phyloP scores from a whole-genome alignment of 805 yeast genomes.

The Kluyveromyces dobzhanskii region DNA sequence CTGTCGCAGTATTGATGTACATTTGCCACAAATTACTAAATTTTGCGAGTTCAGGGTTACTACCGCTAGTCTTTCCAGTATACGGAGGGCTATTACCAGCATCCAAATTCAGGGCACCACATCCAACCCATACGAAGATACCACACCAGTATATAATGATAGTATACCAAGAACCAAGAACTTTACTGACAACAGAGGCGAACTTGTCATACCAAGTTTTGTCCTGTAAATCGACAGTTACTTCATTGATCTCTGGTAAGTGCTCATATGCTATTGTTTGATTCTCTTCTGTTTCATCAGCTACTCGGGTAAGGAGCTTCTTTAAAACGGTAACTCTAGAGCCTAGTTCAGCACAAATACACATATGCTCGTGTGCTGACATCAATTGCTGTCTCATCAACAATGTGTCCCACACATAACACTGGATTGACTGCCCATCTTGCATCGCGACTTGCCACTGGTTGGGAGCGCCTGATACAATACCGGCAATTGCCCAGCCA shows the following conservation, averaged over 20 bases:
- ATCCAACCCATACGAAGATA: conserved; percentile 32
- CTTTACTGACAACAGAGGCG: conserved; percentile 18
- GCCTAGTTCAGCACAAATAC: conserved; percentile 22
- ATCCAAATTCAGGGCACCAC: conserved; percentile 27
- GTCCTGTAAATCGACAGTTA: conserved; percentile 15
- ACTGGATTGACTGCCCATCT: conserved; percentile 34
- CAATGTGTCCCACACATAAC: conserved; percentile 34
- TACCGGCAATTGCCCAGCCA: conserved; percentile 26
- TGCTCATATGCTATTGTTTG: background rate
- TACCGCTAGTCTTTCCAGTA: conserved; percentile 19
- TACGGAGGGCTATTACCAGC: conserved; percentile 22
- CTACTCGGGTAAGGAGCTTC: conserved; percentile 9
- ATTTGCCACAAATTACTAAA: conserved; percentile 35
- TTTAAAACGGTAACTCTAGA: conserved; percentile 24
- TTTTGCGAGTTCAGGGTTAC: conserved; percentile 16
- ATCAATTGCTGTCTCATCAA: conserved; percentile 33
- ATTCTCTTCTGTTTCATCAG: background rate
- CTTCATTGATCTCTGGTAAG: background rate
- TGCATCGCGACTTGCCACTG: conserved; percentile 36
- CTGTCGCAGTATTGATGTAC: conserved; percentile 35
- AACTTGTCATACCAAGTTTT: conserved; percentile 31
- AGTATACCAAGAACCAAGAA: conserved; percentile 27
- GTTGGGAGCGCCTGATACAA: conserved; percentile 24
- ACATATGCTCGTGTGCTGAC: conserved; percentile 20
- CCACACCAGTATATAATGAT: conserved; percentile 33